Evolutionary conservation across 2,329 filamentous ascomycete species (phyloP), one percentile per base, ranked within the genome.

Genomic region (Ophiocordyceps unilateralis): DNA sequence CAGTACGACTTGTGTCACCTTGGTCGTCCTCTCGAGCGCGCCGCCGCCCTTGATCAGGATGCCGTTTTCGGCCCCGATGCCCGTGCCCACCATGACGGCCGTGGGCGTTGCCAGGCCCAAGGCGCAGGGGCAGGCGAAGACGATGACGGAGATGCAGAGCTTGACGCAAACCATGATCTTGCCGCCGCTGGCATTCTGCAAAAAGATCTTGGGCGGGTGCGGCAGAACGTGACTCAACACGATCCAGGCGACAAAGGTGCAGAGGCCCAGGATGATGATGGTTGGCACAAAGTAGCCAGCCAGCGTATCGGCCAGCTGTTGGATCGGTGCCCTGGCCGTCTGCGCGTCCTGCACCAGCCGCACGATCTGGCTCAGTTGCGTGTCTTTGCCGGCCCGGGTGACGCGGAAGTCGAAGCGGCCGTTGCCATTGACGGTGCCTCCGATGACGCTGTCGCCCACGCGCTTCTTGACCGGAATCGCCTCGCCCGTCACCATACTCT

Each of bases 11-110:
- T 93, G 83, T 2, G 81, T 93, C 50, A 96, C 75, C 59, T 86
- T 89, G 9, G 87, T 96, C 0, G 87, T 83, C 5, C 77, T 86
- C 65, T 98, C 89, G 4, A 98, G 68, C 24, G 88, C 87, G 36
- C 85, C 88, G 44, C 91, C 91, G 43, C 91, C 89, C 64, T 98
- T 98, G 59, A 96, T 87, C n/a, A 98, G 69, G 51, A 98, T 98
- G 21, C 91, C 91, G 52, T 94, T 82, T 61, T 95, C 84, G 2
- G 91, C 91, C 41, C 91, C 91, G 26, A 95, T 79, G 46, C 91
- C 91, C n/a, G 91, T 96, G 38, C 91, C 91, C 24, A 98, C 91
- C 91, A 98, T 96, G 58, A 98, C 88, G 2, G 91, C 91, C 0
- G 91, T 98, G 2, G 91, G 91, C 1, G 91, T 96, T 21, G 87